Base-by-base conservation (phyloP, 257 asterid species). In the Solanum rostratum region DNA sequence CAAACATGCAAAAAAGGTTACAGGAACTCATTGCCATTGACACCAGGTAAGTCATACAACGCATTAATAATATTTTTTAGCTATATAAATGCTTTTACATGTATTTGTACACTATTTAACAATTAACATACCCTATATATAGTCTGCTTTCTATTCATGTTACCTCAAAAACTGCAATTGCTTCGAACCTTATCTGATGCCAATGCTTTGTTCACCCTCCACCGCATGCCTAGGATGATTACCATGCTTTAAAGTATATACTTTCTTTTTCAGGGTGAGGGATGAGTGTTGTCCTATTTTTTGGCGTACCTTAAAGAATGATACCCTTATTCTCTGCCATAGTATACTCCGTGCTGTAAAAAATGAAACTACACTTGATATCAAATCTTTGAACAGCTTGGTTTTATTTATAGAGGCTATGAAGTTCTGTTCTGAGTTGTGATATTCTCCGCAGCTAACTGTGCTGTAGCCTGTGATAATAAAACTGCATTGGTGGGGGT, bases 401-500 rank as follows among this genome's bases (percentile, higher is more conserved):
- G 59, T 60, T 43, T 22, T 57, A 19, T 66, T 83, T 85, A 46
- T 59, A 49, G 49, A n/a, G 76, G 76, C 63, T 87, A 86, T 79
- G 89, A 63, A 74, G 59, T 86, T 43, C 86, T 83, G 80, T 68
- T 83, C 71, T 88, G 93, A 39, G 86, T 91, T 39, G 83, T 65
- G 78, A 84, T 85, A 70, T 45, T 86, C 43, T 92, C 96, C 0
- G 86, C n/a, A 12, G 89, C 83, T 45, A 85, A n/a, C 65, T 90
- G 93, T 39, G 88, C 10, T 13, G 94, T 50, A 76, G 85, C 88
- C 81, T 93, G 96, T 20, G 95, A 68, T 73, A 88, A 37, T 88
- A 91, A 80, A 20, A 86, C 90, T 19, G 95, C 93, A 41, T 92
- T 69, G 43, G 90, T 92, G 1, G 95, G 92, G 55, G 90, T 91